Base-by-base conservation (phyloP, 139 green algal species). In the Raphidocelis subcapitata region DNA sequence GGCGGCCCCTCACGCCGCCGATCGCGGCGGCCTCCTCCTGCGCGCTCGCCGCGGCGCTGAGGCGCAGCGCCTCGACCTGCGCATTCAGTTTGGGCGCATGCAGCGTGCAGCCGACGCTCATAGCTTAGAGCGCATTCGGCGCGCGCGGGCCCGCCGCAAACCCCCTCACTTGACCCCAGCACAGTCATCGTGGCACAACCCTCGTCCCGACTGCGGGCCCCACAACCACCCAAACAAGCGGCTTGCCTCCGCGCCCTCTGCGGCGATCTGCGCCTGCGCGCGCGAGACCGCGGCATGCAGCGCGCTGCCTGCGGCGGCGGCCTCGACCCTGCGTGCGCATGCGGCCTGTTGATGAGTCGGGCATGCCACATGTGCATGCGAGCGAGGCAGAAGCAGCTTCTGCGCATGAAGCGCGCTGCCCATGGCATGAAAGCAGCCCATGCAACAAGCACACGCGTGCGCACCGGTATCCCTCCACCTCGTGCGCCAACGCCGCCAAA, bases 401-500 rank as follows among this genome's bases (percentile, higher is more conserved):
- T 26, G n/a, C n/a, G n/a, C 56, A 63, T 24, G 56, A 36, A 12
- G 21, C 51, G 24, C 21, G 51, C 23, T 1, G 51, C 23, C 51
- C 23, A 23, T 23, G 24, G 51, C 51, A 59, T 59, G 51, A 59
- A 65, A 32, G 26, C n/a, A 62, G 55, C 55, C 29, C 2, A 31
- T 14, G 12, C 23, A 12, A 4, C 55, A 31, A 36, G 2, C 55
- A 31, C 23, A 32, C 55, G 16, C 21, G 4, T 12, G 59, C 61
- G 12, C 26, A 75, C 69, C 69, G 67, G 57, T 75, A 75, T 8
- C 57, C 41, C 14, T 67, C 56, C 5, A 75, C 55, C 37, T 75
- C 69, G 21, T 60, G 56, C 33, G 69, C 69, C 31, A 75, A 37
- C 2, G 57, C 37, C 21, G 69, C 37, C 69, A 75, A 10, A 28